Conservation (phyloP, 306 rosid genomes). For the Trifolium fragiferum region DNA sequence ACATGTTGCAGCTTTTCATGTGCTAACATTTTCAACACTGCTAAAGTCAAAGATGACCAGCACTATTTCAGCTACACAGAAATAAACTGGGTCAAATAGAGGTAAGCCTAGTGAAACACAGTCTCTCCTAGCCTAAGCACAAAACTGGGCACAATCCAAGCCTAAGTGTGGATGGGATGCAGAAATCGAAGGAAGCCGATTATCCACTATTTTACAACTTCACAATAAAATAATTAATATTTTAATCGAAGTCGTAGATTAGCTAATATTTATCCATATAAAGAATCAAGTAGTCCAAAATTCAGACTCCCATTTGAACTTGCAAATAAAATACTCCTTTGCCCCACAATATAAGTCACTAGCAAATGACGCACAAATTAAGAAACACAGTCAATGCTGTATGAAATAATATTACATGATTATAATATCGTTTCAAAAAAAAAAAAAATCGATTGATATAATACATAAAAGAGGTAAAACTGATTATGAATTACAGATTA, state of each 20-base stretch:
- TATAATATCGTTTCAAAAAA: neutral
- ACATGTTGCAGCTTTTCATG: too few species aligned
- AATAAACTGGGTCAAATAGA: too few species aligned
- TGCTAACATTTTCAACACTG: too few species aligned
- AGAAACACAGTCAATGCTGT: neutral
- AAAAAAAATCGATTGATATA: neutral
- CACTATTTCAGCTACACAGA: too few species aligned
- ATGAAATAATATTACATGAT: neutral
- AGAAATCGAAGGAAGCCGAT: neutral
- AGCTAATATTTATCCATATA: neutral
- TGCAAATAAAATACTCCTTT: neutral
- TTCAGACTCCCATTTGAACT: neutral
- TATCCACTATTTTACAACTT: too few species aligned
- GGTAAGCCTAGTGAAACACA: too few species aligned
- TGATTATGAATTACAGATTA: neutral
- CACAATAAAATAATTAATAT: too few species aligned
- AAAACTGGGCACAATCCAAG: too few species aligned
- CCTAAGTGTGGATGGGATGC: neutral
- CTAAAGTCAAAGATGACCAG: too few species aligned
- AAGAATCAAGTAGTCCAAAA: neutral
- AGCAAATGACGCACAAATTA: neutral
- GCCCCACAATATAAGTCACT: neutral
- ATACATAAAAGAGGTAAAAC: neutral
- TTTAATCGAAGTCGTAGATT: too few species aligned
- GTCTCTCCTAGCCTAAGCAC: too few species aligned